Base-by-base conservation (phyloP, 2,329 filamentous ascomycete genomes). In the Fusarium oligoseptatum region DNA sequence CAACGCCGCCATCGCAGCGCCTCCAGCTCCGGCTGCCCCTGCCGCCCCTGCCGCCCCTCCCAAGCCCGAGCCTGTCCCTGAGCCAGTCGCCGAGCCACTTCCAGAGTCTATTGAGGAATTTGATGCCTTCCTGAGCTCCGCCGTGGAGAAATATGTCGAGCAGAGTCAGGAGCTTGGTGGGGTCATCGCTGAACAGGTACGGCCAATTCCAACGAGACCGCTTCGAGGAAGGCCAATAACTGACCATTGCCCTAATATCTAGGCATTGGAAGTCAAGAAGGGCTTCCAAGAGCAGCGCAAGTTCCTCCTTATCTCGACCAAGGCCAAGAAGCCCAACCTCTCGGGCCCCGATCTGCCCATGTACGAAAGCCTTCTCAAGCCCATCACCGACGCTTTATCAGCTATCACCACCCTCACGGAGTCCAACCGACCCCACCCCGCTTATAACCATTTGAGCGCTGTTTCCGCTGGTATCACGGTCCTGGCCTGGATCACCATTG, bases 391-490 rank as follows among this genome's bases (percentile, higher is more conserved):
- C 70, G 91, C 93, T 65, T 92, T 97, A 73, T 92, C 93, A 79
- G 91, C 91, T 56, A 94, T 97, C 65, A 92, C 91, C 78, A 92
- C 94, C 74, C 90, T 98, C 79, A 93, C 94, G 82, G 95, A 98
- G 78, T 88, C 89, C 68, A 97, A 97, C 83, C 91, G 95, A 50
- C 91, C 90, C 10, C 92, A 93, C 2, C 88, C 92, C 2, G 86
- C 94, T 76, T 95, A 94, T 81, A 93, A 94, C 77, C 94, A 98
- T 76, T 86, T 99, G 58, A 94, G 93, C 80, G 92, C 95, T 76
- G 94, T 98, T 34, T 92, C 95, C 1, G 96, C 98, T 80, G 95
- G 95, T 75, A 95, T 98, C 76, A 93, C 94, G 80, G 92, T 95
- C 43, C 87, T 99, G 68, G 94, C 94, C 37, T 99, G 97, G 97